Evolutionary conservation across 2,329 filamentous ascomycete genomes (phyloP), one percentile per base, ranked within the genome.

Genomic region (Fusarium tuaranense): DNA sequence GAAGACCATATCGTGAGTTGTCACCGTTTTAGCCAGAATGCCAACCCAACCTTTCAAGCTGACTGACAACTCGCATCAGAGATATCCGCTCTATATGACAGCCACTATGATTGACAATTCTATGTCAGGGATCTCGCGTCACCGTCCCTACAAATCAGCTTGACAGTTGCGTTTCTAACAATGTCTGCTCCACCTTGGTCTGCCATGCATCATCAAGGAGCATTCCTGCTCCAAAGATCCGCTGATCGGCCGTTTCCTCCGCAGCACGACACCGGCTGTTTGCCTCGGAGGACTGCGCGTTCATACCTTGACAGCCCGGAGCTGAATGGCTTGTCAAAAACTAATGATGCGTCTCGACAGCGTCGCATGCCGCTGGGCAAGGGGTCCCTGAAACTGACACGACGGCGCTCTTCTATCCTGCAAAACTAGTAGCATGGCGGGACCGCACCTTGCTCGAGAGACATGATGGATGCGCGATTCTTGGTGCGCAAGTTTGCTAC

Each of bases 311-410:
- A 46, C 46, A 55, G 53, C 30, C 30, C 9, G 51, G 13, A 20
- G 36, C 38, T 39, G 14, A n/a, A 61, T 30, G 62, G 51, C 16
- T 25, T 68, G 39, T 63, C 41, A 61, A 59, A n/a, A 22, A 51
- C n/a, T 44, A 27, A 55, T 13, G 60, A 48, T 36, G 60, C 38
- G 44, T 57, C 60, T 48, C 63, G 51, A 39, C 32, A 44, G 46
- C 20, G 61, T 68, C 57, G 72, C 69, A 72, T 67, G 70, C 72
- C 66, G 64, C 66, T 34, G 46, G 59, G 53, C 66, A 63, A 57
- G 72, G 73, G 70, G 65, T 78, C 57, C 70, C 74, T 71, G 72
- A 74, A 78, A 71, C 76, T 75, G 69, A 71, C 59, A 76, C 75
- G 57, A 62, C 74, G 69, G 75, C 65, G 68, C 61, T 71, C 55